Conservation (phyloP, 2,329 filamentous ascomycete genomes). For the Aspergillus intermedius region DNA sequence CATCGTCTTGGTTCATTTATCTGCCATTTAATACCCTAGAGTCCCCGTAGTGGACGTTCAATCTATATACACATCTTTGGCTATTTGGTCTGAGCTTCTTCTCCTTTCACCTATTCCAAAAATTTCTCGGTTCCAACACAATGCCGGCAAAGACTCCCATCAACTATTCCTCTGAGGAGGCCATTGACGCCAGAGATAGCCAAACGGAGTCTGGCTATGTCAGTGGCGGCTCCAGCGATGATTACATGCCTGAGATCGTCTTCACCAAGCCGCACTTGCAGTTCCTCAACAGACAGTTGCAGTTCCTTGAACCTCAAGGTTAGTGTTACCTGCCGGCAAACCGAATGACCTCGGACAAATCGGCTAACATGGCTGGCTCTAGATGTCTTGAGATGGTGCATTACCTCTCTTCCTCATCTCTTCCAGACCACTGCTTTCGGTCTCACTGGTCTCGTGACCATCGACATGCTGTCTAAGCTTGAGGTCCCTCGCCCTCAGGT, state of each 20-base stretch:
- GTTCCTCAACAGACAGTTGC: slow-evolving; percentile 84
- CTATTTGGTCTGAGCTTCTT: slow-evolving; percentile 1
- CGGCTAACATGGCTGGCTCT: slow-evolving; percentile 4
- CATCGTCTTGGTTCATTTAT: slow-evolving; percentile 5
- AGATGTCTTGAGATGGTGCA: slow-evolving; percentile 89
- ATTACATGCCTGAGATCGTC: slow-evolving; percentile 65
- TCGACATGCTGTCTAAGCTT: slow-evolving; percentile 60
- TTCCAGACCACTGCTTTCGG: slow-evolving; percentile 83
- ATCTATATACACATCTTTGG: not conserved
- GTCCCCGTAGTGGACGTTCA: not conserved
- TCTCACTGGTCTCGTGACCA: slow-evolving; percentile 69
- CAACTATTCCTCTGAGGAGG: slow-evolving; percentile 34
- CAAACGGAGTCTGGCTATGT: slow-evolving; percentile 84
- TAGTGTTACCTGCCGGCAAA: slow-evolving; percentile 16
- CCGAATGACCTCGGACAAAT: slow-evolving; percentile 6
- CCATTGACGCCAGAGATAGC: slow-evolving; percentile 34
- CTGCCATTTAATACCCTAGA: not conserved
- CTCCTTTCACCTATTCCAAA: slow-evolving; percentile 4
- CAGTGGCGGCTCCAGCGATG: slow-evolving; percentile 57
- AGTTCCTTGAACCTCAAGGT: slow-evolving; percentile 75
- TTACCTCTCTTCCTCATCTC: slow-evolving; percentile 80
- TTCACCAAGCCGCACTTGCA: slow-evolving; percentile 84
- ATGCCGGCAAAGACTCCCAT: slow-evolving; percentile 35
- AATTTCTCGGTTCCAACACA: slow-evolving; percentile 7
- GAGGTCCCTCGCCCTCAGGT: slow-evolving; percentile 43